Conservation (phyloP, 106 monocot species). For the Agapanthus africanus region DNA sequence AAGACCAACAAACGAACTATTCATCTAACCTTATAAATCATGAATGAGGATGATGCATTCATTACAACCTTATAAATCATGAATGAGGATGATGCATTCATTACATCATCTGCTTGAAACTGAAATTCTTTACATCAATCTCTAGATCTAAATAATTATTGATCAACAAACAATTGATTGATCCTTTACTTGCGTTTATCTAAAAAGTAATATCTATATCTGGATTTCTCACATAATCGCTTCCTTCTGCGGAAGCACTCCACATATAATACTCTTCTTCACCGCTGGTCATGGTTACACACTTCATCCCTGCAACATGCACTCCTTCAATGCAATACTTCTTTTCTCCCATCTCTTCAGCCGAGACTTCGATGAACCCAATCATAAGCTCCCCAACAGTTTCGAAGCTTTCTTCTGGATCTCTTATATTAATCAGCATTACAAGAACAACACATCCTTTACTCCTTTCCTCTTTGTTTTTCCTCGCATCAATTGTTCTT, state of each 20-base stretch:
- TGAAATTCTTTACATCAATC: constrained; percentile 3
- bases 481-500: background rate
- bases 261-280: too few species aligned
- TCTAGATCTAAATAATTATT: background rate
- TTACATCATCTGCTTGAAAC: background rate
- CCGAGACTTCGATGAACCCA: constrained; percentile 27
- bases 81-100: too few species aligned
- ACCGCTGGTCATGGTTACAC: background rate
- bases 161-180: background rate
- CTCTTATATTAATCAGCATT: too few species aligned
- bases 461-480: background rate
- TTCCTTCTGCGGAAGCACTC: too few species aligned
- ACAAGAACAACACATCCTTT: constrained; percentile 18
- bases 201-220: background rate
- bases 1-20: background rate
- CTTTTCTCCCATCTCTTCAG: constrained; percentile 9
- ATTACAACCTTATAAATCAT: too few species aligned
- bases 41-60: too few species aligned
- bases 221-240: too few species aligned
- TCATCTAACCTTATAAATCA: background rate
- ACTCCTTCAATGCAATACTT: constrained; percentile 16
- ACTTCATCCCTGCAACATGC: constrained; percentile 28
- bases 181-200: background rate
- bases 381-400: constrained; percentile 47
- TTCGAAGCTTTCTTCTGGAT: too few species aligned